Percentiles rank a stretch among this genome's conserved stretches.
phyloP scores from a whole-genome alignment of 441 rosid species.

The Populus hybrid region DNA sequence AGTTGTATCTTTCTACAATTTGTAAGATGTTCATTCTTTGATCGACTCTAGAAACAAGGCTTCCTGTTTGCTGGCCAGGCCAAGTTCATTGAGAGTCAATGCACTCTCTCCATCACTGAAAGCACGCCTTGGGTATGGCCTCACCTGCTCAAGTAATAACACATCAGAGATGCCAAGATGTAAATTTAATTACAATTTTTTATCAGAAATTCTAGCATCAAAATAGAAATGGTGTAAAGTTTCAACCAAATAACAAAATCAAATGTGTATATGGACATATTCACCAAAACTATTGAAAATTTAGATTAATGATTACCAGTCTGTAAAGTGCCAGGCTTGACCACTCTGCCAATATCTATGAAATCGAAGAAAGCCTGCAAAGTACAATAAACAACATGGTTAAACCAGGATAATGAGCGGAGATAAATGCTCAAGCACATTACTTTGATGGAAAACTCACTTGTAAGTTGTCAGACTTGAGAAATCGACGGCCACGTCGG shows the following conservation, averaged over 20 bases:
- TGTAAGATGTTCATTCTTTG: conserved; percentile 19
- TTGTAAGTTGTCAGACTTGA: conserved; percentile 71
- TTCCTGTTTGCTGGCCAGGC: conserved; percentile 90
- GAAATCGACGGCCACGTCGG: conserved; percentile 85
- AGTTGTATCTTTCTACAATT: conserved; percentile 20
- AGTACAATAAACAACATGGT: conserved; percentile 12
- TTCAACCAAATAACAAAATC: not conserved
- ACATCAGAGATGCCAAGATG: not conserved
- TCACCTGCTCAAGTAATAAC: conserved; percentile 59
- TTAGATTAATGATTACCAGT: conserved; percentile 51
- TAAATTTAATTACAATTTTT: not conserved
- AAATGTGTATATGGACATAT: not conserved
- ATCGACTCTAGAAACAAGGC: conserved; percentile 88
- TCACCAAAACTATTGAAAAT: not conserved
- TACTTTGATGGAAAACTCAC: conserved; percentile 33
- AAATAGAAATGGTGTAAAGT: not conserved
- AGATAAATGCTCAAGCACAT: not conserved
- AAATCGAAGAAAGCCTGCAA: conserved; percentile 88
- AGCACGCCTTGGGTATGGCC: conserved; percentile 93
- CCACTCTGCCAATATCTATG: conserved; percentile 79
- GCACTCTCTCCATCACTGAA: conserved; percentile 69
- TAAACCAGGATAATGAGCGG: conserved; percentile 10
- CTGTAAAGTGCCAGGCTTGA: conserved; percentile 88
- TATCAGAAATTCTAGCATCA: not conserved
- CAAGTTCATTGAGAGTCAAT: conserved; percentile 72